Conservation (phyloP, 257 asterid species). For the Thymus mandschuricus region DNA sequence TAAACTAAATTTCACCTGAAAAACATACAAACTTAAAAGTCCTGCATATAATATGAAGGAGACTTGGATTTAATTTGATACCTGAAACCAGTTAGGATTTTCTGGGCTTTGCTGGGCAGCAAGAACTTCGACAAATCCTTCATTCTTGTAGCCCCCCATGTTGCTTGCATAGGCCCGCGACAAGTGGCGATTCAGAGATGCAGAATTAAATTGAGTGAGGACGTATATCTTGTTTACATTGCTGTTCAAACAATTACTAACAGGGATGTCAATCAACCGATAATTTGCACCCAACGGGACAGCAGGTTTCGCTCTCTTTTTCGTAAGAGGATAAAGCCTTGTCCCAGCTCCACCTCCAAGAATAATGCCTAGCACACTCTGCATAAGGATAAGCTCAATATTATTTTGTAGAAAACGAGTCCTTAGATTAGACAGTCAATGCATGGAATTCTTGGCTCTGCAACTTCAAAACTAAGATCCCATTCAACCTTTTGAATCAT, state of each 20-base stretch:
- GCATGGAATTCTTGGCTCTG: background rate
- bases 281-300: conserved; percentile 74
- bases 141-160: conserved; percentile 67
- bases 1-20: background rate
- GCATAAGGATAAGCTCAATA: conserved; percentile 20
- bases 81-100: conserved; percentile 78
- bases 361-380: conserved; percentile 74
- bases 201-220: conserved; percentile 71
- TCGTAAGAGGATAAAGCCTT: conserved; percentile 69
- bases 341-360: conserved; percentile 80
- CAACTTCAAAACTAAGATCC: conserved; percentile 6
- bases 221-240: conserved; percentile 59
- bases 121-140: conserved; percentile 72
- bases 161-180: conserved; percentile 70
- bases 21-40: background rate
- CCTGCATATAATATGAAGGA: background rate
- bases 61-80: conserved; percentile 10
- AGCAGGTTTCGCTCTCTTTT: conserved; percentile 71
- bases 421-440: conserved; percentile 14
- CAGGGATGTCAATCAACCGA: conserved; percentile 67
- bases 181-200: conserved; percentile 67
- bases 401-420: conserved; percentile 3
- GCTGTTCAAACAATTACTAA: conserved; percentile 69
- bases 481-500: background rate
- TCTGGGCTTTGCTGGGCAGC: conserved; percentile 81